phyloP scores from a whole-genome alignment of 208 protist genomes.

The Leishmania aethiopica region DNA sequence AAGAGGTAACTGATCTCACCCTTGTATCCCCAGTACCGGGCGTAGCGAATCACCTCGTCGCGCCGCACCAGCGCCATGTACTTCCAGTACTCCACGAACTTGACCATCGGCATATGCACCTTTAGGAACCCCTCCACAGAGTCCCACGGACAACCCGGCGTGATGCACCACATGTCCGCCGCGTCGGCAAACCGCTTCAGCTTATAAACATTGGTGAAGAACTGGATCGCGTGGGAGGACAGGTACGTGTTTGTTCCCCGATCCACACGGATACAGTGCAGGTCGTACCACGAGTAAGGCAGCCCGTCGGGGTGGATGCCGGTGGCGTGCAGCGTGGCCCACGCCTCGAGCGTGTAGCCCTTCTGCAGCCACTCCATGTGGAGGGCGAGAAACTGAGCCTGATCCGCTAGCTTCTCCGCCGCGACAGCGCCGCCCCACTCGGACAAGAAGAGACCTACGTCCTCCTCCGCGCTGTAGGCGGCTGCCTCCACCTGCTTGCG shows the following conservation, averaged over 20 bases:
- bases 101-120: slow-evolving; percentile 53
- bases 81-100: slow-evolving; percentile 90
- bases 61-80: slow-evolving; percentile 76
- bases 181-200: slow-evolving; percentile 49
- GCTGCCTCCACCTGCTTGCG: slow-evolving; percentile 46
- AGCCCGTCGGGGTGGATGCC: slow-evolving; percentile 71
- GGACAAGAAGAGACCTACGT: slow-evolving; percentile 37
- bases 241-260: slow-evolving; percentile 81
- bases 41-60: slow-evolving; percentile 81
- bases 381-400: slow-evolving; percentile 40
- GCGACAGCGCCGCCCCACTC: slow-evolving; percentile 23
- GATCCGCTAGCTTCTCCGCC: slow-evolving; percentile 19
- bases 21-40: slow-evolving; percentile 87
- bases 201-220: slow-evolving; percentile 85
- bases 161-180: slow-evolving; percentile 76
- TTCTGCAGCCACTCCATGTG: slow-evolving; percentile 46
- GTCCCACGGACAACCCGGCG: slow-evolving; percentile 84
- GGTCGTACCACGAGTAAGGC: slow-evolving; percentile 84
- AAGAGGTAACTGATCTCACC: slow-evolving; percentile 81
- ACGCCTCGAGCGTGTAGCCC: slow-evolving; percentile 49
- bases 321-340: slow-evolving; percentile 75
- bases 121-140: slow-evolving; percentile 60
- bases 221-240: slow-evolving; percentile 74
- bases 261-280: slow-evolving; percentile 63
- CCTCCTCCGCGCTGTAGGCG: slow-evolving; percentile 35